Percentiles rank a stretch among this genome's conserved stretches.
Conservation (phyloP, 306 rosid species). For the Prosopis cineraria region DNA sequence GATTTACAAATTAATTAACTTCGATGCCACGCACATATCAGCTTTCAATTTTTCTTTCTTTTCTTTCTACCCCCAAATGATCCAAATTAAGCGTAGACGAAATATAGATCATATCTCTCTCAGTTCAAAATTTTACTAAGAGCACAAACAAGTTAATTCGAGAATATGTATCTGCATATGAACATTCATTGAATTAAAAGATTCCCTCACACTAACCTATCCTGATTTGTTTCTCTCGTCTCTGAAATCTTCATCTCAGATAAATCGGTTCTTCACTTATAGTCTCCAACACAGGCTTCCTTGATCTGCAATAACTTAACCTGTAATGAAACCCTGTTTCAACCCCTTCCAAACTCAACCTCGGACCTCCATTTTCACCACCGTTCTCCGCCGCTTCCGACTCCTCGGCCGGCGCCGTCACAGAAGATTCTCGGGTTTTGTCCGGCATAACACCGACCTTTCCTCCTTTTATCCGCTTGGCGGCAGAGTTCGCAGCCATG, state of each 20-base stretch:
- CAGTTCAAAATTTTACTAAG: neutral
- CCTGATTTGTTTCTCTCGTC: no score
- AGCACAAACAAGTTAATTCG: neutral
- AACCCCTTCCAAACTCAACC: conserved; percentile 67
- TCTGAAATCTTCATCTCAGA: neutral
- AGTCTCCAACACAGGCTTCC: conserved; percentile 84
- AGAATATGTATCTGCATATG: no score
- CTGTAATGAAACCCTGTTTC: conserved; percentile 61
- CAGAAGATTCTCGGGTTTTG: neutral
- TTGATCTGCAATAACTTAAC: conserved; percentile 67
- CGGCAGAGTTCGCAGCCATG: conserved; percentile 76
- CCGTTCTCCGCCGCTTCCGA: neutral
- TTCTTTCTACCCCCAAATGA: neutral
- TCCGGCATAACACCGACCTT: conserved; percentile 55
- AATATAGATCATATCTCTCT: neutral
- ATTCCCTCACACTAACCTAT: neutral
- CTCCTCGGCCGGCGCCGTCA: neutral
- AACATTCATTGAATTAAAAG: neutral
- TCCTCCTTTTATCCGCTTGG: conserved; percentile 56
- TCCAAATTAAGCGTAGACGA: neutral
- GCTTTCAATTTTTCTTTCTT: no score
- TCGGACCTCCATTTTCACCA: conserved; percentile 25
- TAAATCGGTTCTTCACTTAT: conserved; percentile 70
- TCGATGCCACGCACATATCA: no score
- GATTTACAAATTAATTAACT: no score